Percentiles rank a stretch among this genome's conserved stretches.
phyloP scores from a whole-genome alignment of 345 rosid genomes.

The Syzygium jambos region DNA sequence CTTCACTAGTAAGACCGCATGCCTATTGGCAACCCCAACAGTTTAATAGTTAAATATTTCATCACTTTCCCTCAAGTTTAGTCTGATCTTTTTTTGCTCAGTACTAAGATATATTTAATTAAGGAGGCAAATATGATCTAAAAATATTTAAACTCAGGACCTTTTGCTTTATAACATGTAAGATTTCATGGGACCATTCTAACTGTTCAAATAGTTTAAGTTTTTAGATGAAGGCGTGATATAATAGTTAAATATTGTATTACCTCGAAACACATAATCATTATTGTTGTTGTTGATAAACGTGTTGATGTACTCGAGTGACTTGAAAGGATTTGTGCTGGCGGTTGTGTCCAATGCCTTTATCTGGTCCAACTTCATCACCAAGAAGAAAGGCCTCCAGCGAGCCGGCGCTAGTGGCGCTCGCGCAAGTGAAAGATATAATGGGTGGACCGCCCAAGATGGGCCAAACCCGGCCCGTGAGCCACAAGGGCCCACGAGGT shows the following conservation, averaged over 20 bases:
- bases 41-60: too few relatives aligned
- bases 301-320: slow-evolving; percentile 37
- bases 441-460: too few relatives aligned
- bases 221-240: background rate
- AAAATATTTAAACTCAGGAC: too few relatives aligned
- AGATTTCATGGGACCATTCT: background rate
- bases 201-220: background rate
- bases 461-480: too few relatives aligned
- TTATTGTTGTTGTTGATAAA: background rate
- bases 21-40: too few relatives aligned
- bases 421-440: slow-evolving; percentile 68
- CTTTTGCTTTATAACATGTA: background rate
- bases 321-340: slow-evolving; percentile 48
- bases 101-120: background rate
- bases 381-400: slow-evolving; percentile 72
- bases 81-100: background rate
- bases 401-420: slow-evolving; percentile 48
- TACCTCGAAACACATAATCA: too few relatives aligned
- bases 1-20: too few relatives aligned
- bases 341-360: slow-evolving; percentile 64
- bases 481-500: too few relatives aligned
- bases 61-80: background rate
- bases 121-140: background rate
- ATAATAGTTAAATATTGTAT: too few relatives aligned
- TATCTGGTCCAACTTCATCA: slow-evolving; percentile 66